Percentiles rank a stretch among this genome's conserved stretches.
Conservation (phyloP, 108 stramenopile genomes). For the Cyclotella cryptica region DNA sequence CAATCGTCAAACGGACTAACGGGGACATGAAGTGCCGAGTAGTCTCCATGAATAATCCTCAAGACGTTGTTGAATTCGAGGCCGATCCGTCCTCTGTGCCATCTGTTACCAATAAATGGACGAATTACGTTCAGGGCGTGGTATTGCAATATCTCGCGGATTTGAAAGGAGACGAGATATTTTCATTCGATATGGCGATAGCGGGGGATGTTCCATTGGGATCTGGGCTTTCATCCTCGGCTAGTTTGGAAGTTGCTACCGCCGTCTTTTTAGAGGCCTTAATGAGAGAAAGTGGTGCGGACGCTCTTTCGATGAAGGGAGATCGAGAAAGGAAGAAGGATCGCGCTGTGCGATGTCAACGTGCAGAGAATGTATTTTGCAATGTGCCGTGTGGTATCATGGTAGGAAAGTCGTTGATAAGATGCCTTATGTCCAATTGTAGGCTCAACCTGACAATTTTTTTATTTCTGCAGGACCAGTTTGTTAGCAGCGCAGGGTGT, state of each 20-base stretch:
- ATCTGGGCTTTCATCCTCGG: slow-evolving; percentile 79
- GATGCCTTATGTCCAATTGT: not conserved
- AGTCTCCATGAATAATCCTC: slow-evolving; percentile 48
- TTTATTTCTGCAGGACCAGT: slow-evolving; percentile 26
- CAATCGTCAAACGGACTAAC: slow-evolving; percentile 28
- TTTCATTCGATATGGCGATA: slow-evolving; percentile 65
- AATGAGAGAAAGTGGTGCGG: slow-evolving; percentile 52
- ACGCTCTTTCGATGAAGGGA: slow-evolving; percentile 45
- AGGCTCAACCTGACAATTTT: not conserved
- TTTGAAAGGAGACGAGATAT: slow-evolving; percentile 62
- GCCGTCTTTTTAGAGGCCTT: slow-evolving; percentile 78
- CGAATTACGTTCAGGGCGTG: slow-evolving; percentile 92
- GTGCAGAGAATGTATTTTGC: slow-evolving; percentile 93
- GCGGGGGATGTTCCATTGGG: slow-evolving; percentile 93
- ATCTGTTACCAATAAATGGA: slow-evolving; percentile 63
- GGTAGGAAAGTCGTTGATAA: slow-evolving; percentile 21
- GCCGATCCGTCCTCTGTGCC: slow-evolving; percentile 60
- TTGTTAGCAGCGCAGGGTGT: slow-evolving; percentile 69
- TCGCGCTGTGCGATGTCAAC: slow-evolving; percentile 85
- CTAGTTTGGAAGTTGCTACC: slow-evolving; percentile 81
- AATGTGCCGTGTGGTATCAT: slow-evolving; percentile 93
- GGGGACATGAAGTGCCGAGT: slow-evolving; percentile 54
- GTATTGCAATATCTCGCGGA: slow-evolving; percentile 85
- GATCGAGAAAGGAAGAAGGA: slow-evolving; percentile 37
- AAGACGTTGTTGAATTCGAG: slow-evolving; percentile 46